phyloP scores from a whole-genome alignment of 2,329 filamentous ascomycete genomes.

The Diaporthe velutina region DNA sequence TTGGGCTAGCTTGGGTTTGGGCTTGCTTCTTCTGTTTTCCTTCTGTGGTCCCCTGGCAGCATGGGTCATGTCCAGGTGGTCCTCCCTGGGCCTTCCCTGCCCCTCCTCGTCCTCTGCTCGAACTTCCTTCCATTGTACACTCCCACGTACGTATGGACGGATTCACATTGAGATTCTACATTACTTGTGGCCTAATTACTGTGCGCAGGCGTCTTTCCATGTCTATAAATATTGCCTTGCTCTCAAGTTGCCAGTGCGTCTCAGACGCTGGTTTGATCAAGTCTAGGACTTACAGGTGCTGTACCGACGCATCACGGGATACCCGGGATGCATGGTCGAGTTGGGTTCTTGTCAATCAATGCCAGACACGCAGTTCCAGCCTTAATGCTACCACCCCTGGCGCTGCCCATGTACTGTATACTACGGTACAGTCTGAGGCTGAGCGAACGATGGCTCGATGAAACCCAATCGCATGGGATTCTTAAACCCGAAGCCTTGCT shows the following conservation, averaged over 20 bases:
- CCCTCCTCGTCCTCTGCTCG: neutral
- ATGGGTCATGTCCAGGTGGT: neutral
- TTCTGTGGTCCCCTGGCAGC: neutral
- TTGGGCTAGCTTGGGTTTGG: constrained; percentile 11
- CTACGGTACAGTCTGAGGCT: neutral
- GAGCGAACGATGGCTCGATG: neutral
- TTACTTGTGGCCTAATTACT: neutral
- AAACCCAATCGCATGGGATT: constrained; percentile 17
- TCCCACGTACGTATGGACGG: neutral
- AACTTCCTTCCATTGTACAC: neutral
- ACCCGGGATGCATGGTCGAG: neutral
- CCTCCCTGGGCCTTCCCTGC: neutral
- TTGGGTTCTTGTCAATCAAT: constrained; percentile 27
- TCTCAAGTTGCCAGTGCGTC: neutral
- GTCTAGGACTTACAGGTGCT: neutral
- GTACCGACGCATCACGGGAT: neutral
- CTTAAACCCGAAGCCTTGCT: neutral
- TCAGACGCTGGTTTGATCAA: neutral
- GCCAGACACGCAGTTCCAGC: constrained; percentile 12
- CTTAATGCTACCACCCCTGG: constrained; percentile 6
- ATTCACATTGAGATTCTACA: neutral
- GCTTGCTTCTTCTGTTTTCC: constrained; percentile 6
- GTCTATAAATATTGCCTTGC: neutral
- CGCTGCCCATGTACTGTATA: neutral
- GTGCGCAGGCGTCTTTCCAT: too few species aligned